Conservation (phyloP, 2,329 filamentous ascomycete genomes). For the Westerdykella aurantiaca region DNA sequence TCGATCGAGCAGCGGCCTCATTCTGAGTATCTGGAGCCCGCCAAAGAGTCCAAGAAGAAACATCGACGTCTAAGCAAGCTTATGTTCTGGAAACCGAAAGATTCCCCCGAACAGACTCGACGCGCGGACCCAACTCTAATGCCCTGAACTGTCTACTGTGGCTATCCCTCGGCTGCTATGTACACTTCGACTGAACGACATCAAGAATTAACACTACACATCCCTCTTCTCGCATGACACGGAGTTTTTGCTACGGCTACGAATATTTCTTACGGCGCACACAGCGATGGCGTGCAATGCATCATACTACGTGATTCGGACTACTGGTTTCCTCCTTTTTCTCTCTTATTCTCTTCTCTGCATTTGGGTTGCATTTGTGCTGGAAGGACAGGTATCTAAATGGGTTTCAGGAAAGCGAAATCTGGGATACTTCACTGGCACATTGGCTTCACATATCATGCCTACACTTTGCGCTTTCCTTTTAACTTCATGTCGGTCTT, state of each 20-base stretch:
- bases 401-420: conserved; percentile 10
- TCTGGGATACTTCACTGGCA: conserved; percentile 28
- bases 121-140: not conserved
- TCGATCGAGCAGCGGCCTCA: conserved; percentile 56
- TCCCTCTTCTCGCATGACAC: conserved; percentile 30
- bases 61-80: conserved; percentile 65
- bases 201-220: conserved; percentile 29
- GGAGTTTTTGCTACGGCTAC: conserved; percentile 35
- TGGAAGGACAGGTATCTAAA: conserved; percentile 26
- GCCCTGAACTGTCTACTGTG: not conserved
- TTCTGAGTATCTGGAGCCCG: conserved; percentile 48
- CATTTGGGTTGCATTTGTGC: conserved; percentile 7
- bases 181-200: conserved; percentile 30
- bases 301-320: conserved; percentile 26
- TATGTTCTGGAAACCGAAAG: conserved; percentile 66
- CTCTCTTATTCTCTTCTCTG: conserved; percentile 13
- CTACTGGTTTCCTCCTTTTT: conserved; percentile 27
- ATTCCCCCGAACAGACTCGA: conserved; percentile 12
- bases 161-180: conserved; percentile 1
- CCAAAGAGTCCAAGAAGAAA: conserved; percentile 58
- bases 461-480: conserved; percentile 12
- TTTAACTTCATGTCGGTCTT: conserved; percentile 10
- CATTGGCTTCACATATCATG: conserved; percentile 7
- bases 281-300: conserved; percentile 25
- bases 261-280: conserved; percentile 36